Base-by-base conservation (phyloP, 306 rosid genomes). In the Quillaja saponaria region DNA sequence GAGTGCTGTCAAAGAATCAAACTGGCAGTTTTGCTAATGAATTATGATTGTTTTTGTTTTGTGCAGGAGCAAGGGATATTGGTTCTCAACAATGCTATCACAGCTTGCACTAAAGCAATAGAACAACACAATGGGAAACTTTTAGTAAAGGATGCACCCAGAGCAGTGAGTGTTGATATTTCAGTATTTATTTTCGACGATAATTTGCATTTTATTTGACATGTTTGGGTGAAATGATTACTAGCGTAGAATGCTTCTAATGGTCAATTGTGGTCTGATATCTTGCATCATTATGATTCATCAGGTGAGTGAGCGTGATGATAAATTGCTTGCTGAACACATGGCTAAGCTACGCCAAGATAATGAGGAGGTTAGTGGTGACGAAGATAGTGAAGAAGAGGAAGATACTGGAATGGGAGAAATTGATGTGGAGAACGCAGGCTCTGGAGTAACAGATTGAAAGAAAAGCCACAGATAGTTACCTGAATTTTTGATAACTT, bases 381-480 rank as follows among this genome's bases (percentile, higher is more conserved):
- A 92, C 18, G 96, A 89, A 54, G 89, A 74, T 41, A 92, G 96
- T 8, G 99, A 92, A 55, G 99, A 89, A 70, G 99, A 92, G 75
- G 99, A 92, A 72, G 99, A 92, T 72, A 82, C 89, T 0, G 99
- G 99, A 34, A 92, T 92, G 96, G 96, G 99, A 6, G 96, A 87
- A 14, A 77, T 92, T 53, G 95, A 92, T 61, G 72, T 86, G 45
- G 98, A 89, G 55, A 77, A 80, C 38, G 79, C 77, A 21, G 88
- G 88, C 39, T 21, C 84, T 12, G 82, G 45, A 48, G 71, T 89
- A 51, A 79, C 85, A 0, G 96, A 84, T 69, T 89, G 82, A 84
- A 67, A 69, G 17, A 71, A 25, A 39, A 21, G 62, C 46, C 60
- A 34, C 40, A 64, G 83, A 53, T 61, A 41, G 51, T 57, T 18